Evolutionary conservation across 768 basidiomycete genomes (phyloP).

Genomic region (Porphyrellus cyaneotinctus): DNA sequence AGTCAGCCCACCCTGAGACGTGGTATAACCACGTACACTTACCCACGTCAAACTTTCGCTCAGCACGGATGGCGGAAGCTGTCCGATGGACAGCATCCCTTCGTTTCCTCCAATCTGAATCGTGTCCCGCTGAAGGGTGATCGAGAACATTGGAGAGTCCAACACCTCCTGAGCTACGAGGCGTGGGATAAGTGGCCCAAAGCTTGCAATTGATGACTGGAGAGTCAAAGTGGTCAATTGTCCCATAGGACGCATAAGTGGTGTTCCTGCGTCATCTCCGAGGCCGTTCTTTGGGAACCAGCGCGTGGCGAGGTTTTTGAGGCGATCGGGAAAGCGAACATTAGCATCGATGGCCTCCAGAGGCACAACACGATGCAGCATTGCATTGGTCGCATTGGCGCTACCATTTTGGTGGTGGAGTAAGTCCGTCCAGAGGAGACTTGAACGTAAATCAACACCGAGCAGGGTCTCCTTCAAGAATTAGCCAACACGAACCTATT

Average conservation of each 20-base stretch:
- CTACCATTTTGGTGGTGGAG: conserved; percentile 24
- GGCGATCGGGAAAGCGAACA: conserved; percentile 1
- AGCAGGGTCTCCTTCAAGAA: background rate
- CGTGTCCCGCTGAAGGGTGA: conserved; percentile 66
- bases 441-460: conserved; percentile 19
- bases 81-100: conserved; percentile 64
- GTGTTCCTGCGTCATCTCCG: background rate
- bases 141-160: conserved; percentile 45
- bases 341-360: background rate
- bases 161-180: conserved; percentile 39
- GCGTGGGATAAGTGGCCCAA: conserved; percentile 46
- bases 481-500: conserved; percentile 48
- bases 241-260: conserved; percentile 4
- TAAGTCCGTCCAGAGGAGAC: conserved; percentile 44
- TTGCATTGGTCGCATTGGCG: background rate
- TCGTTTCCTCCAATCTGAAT: conserved; percentile 65
- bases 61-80: conserved; percentile 49
- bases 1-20: conserved; percentile 48
- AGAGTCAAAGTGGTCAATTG: conserved; percentile 24
- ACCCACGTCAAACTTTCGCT: conserved; percentile 61
- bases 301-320: conserved; percentile 11
- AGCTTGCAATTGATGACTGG: conserved; percentile 39
- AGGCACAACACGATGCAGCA: conserved; percentile 1
- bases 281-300: conserved; percentile 18
- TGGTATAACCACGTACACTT: conserved; percentile 52